Percentiles rank a stretch among this genome's conserved stretches.
phyloP scores from a whole-genome alignment of 129 eudicot species.

The Silybum marianum region DNA sequence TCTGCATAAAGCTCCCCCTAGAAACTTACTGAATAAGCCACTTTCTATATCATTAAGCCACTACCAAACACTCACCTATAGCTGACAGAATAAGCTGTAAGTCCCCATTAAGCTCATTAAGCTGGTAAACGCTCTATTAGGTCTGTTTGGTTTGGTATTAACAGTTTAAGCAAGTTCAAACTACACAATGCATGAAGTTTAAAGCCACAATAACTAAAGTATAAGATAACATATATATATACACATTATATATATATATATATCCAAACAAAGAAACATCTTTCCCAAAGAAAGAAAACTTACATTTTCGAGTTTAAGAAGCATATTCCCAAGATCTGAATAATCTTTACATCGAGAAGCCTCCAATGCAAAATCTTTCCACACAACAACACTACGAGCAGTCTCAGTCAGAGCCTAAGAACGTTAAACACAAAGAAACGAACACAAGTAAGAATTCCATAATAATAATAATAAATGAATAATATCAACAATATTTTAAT shows the following conservation, averaged over 20 bases:
- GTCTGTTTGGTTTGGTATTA: no score
- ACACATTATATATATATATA: no score
- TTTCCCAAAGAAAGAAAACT: slow-evolving; percentile 22
- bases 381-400: slow-evolving; percentile 70
- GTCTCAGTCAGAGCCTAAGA: slow-evolving; percentile 69
- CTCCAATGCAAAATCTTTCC: slow-evolving; percentile 94
- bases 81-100: no score
- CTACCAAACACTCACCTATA: no score
- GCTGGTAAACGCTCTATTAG: not conserved
- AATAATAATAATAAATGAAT: not conserved
- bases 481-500: not conserved
- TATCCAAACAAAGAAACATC: slow-evolving; percentile 5
- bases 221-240: not conserved
- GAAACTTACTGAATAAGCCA: no score
- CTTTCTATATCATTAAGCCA: no score
- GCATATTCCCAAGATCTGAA: slow-evolving; percentile 88
- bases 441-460: not conserved
- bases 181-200: no score
- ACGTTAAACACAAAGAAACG: not conserved
- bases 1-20: no score
- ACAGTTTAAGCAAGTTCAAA: no score
- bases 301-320: slow-evolving; percentile 83
- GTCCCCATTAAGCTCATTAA: no score
- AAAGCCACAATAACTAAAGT: not conserved
- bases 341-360: slow-evolving; percentile 91